These are phyloP conservation scores for Acanthamoeba triangularis DNA, from an alignment of 208 protist genomes.

Conservation along the genomic window DNA sequence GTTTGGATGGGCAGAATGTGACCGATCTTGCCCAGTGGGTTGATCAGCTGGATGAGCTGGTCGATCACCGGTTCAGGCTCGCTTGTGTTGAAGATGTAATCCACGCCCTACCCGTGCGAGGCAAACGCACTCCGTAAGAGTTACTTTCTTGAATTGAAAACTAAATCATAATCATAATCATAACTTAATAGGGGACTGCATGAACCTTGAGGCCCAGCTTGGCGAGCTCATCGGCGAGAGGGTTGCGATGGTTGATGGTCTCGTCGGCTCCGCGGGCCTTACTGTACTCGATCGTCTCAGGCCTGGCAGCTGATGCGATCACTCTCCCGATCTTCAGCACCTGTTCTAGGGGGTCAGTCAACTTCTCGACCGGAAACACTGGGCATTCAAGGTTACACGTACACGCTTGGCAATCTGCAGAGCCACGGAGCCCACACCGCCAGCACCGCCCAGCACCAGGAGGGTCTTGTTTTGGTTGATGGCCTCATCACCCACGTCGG, in stretches of 20 bases:
- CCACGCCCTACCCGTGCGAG: no score
- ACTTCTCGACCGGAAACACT: no score
- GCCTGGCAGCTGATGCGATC: conserved; percentile 36
- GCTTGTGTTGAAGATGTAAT: conserved; percentile 73
- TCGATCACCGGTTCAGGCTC: conserved; percentile 22
- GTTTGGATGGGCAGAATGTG: conserved; percentile 23
- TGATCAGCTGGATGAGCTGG: conserved; percentile 49
- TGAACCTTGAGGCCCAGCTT: conserved; percentile 47
- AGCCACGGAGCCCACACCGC: conserved; percentile 68
- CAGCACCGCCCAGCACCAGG: conserved; percentile 37
- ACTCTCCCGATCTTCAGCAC: conserved; percentile 67
- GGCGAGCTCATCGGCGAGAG: neutral
- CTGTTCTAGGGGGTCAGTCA: neutral
- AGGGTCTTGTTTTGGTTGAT: conserved; percentile 49
- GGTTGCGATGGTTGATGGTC: conserved; percentile 57
- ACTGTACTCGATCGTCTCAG: neutral
- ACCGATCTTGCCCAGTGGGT: conserved; percentile 52
- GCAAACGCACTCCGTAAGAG: no score
- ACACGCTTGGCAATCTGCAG: conserved; percentile 61
- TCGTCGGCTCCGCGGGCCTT: conserved; percentile 27
- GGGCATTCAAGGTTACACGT: no score
- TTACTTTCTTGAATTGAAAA: no score
- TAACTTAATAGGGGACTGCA: no score
- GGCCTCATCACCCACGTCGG: neutral
- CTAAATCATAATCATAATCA: no score